A percentile compares a stretch with the other conserved stretches of the same genome.
Conservation (phyloP, 768 basidiomycete species). For the Kwoniella pini region DNA sequence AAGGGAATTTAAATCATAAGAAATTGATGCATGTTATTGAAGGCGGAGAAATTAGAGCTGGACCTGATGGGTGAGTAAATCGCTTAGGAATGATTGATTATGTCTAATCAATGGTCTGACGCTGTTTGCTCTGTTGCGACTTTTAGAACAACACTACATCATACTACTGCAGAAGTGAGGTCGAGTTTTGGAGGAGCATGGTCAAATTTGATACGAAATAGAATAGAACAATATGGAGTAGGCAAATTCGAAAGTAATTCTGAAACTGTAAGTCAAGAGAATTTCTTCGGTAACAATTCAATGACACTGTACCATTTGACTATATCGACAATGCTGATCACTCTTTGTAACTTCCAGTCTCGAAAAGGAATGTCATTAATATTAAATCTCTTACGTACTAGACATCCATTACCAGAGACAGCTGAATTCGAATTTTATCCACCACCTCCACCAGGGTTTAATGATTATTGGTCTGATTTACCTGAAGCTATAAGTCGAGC, state of each 20-base stretch:
- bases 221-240: constrained; percentile 82
- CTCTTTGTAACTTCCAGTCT: constrained; percentile 30
- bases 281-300: too few relatives aligned
- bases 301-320: not conserved
- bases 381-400: constrained; percentile 73
- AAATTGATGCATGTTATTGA: constrained; percentile 94
- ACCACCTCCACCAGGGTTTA: constrained; percentile 37
- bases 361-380: constrained; percentile 73
- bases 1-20: constrained; percentile 88
- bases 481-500: constrained; percentile 11
- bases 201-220: constrained; percentile 61
- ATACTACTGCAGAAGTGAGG: constrained; percentile 80
- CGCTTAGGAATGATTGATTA: too few relatives aligned
- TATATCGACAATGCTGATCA: too few relatives aligned
- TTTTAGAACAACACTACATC: constrained; percentile 62
- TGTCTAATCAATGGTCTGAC: too few relatives aligned
- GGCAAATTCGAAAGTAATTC: constrained; percentile 83
- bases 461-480: constrained; percentile 29
- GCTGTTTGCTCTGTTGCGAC: too few relatives aligned
- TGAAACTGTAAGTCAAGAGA: constrained; percentile 65
- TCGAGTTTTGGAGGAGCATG: constrained; percentile 90
- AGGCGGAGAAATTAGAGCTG: constrained; percentile 69
- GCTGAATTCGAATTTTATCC: constrained; percentile 46
- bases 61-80: constrained; percentile 69
- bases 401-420: constrained; percentile 62